Evolutionary conservation across 2,329 filamentous ascomycete genomes (phyloP).

Genomic region (Diaporthe australafricana): DNA sequence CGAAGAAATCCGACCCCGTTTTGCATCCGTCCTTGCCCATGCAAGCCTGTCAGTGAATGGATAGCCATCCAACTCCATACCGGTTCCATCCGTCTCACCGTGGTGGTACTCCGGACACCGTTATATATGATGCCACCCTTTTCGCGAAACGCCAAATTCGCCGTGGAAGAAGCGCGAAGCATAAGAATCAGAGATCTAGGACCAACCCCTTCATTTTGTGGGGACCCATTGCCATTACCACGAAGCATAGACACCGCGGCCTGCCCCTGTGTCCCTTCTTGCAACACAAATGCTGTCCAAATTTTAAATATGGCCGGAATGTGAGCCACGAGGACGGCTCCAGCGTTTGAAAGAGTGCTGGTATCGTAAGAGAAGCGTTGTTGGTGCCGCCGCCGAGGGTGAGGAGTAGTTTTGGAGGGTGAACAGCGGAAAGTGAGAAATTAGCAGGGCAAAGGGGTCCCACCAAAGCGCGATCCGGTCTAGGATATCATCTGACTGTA

Average conservation of each 20-base stretch:
- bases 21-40: background rate
- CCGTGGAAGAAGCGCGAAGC: constrained; percentile 20
- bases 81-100: constrained; percentile 21
- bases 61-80: constrained; percentile 33
- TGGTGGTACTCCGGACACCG: constrained; percentile 33
- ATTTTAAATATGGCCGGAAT: constrained; percentile 29
- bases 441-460: constrained; percentile 12
- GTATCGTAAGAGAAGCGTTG: constrained; percentile 29
- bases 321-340: constrained; percentile 16
- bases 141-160: constrained; percentile 32
- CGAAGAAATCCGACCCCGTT: constrained; percentile 14
- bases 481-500: constrained; percentile 32
- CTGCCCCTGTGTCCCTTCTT: constrained; percentile 26
- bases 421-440: constrained; percentile 25
- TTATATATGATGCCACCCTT: constrained; percentile 34
- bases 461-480: constrained; percentile 26
- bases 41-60: constrained; percentile 25
- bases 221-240: constrained; percentile 33
- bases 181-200: constrained; percentile 31
- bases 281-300: constrained; percentile 32
- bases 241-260: constrained; percentile 28
- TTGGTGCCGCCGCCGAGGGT: constrained; percentile 8
- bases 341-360: constrained; percentile 29
- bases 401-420: constrained; percentile 9
- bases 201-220: constrained; percentile 32